Base-by-base conservation (phyloP, 305 asterid species). In the Fraxinus ornus region DNA sequence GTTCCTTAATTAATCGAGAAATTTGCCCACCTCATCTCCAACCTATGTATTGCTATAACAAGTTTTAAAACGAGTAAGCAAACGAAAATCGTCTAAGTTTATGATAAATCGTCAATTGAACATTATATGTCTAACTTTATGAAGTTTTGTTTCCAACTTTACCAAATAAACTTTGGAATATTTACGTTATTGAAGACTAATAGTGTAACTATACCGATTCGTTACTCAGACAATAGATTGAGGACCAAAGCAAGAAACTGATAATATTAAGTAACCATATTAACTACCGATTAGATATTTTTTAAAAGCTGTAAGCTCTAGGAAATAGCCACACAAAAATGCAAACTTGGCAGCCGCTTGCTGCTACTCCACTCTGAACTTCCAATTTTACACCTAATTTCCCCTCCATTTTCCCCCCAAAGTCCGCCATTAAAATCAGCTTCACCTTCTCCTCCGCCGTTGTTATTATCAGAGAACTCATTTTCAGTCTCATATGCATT, bases 261-360 rank as follows among this genome's bases (percentile, higher is more conserved):
- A 28, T 68, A 68, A 70, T 30, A 83, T 32, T 68, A 64, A 66
- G 78, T 88, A 89, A 88, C 90, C 83, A 87, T 87, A 90, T 84
- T 79, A 87, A 87, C 93, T 88, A 82, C 87, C 92, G 78, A 76
- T 71, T 79, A 68, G 44, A 70, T 28, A 9, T 28, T 28, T 32
- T 35, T 35, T 37, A 21, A 75, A 21, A 72, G 28, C 72, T 9
- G 75, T 68, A 28, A 68, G 37, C 66, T 64, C 77, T 85, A 90
- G 47, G 96, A 92, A 91, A 91, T 92, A 5, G 94, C 91, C 85
- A 92, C 92, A 78, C 91, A 88, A 81, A 55, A 82, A 0, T 86
- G 87, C 84, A 91, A 89, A 70, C 79, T 90, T 44, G 87, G 88
- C 66, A 86, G 47, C 88, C 87, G 84, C 71, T 86, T 82, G 78